Evolutionary conservation across 805 yeast species (phyloP), one percentile per base, ranked within the genome.

Genomic region (Helenozyma baotianmanensis): DNA sequence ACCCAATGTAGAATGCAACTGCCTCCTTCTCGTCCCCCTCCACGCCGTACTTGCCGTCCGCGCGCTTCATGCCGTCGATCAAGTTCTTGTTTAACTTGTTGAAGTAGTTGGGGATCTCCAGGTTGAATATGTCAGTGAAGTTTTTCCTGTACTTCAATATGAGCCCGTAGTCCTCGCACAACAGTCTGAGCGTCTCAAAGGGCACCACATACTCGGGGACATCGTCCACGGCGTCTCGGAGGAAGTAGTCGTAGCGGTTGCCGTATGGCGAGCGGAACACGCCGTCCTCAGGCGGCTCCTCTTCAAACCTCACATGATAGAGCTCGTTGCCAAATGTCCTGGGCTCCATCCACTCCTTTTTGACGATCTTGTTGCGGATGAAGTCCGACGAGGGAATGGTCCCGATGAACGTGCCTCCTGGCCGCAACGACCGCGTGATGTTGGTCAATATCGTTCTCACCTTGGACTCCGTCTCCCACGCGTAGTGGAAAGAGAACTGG

Each of bases 171-270:
- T 87, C 94, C 51, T 81, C 86, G 27, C 96, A 94, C 34, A 90
- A 61, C 35, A 81, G 76, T 56, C 95, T 71, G 37, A 92, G 75
- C 1, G 80, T 75, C 50, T 90, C 97, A 58, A 92, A 88, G 1
- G 97, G 97, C 6, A 92, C 96, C 5, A 92, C 94, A 51, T 83
- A 92, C 53, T 92, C 99, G 0, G 97, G 97, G 15, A 92, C 96
- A 49, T 92, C 81, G 41, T 87, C 96, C 30, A 92, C 90, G 0
- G 99, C 98, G 62, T 92, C 98, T 43, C 79, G 79, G 38, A 92
- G 63, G 61, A 68, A 85, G 54, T 84, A 92, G 33, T 75, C 76
- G 57, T 92, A 92, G 48, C 76, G 70, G 56, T 89, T 83, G 0
- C 98, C 99, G 53, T 67, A 87, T 0, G 92, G 84, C 1, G 80